Evolutionary conservation across 352 stramenopile species (phyloP), one percentile per base, ranked within the genome.

Genomic region (Phytophthora quininea): DNA sequence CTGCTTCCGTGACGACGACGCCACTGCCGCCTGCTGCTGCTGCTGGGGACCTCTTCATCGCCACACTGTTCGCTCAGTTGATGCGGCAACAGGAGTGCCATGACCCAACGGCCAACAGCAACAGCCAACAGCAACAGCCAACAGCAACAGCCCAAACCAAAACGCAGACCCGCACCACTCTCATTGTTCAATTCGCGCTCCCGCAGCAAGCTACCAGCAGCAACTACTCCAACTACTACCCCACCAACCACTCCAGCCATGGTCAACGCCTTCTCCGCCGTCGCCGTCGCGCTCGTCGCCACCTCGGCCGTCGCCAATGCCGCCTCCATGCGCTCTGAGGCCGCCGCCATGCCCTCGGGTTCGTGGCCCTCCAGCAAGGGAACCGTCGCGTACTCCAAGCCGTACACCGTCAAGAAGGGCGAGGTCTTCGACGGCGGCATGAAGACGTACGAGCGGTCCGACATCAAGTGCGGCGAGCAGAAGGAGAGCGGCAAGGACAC

Each of bases 311-410:
- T 49, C 43, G 14, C 43, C 43, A 29, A n/a, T n/a, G 43, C 11
- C 19, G 43, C 43, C 15, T 46, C 35, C 31, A 58, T 58, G 51
- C 51, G 51, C 32, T 57, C 51, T 10, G 51, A 58, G 32, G 51
- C 51, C 12, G 51, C 51, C 29, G 29, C 51, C 29, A 58, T 58
- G 51, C 51, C 51, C 11, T 11, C 31, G 8, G 51, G 51, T 15
- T 46, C 51, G 29, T 58, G 51, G 51, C 51, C 51, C 51, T 42
- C 51, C 29, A 58, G 51, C 51, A 58, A 58, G 32, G 51, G 51
- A 3, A 49, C 43, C 3, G 43, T 49, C 43, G 43, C 43, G 14
- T 49, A 49, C 43, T 27, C 43, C 43, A 30, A 27, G 43, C 43
- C 43, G 43, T 49, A 49, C 43, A 24, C 19, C 12, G 43, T 49